phyloP scores from a whole-genome alignment of 1,284 basidiomycete genomes.

The Boletellus dicymbophilus region DNA sequence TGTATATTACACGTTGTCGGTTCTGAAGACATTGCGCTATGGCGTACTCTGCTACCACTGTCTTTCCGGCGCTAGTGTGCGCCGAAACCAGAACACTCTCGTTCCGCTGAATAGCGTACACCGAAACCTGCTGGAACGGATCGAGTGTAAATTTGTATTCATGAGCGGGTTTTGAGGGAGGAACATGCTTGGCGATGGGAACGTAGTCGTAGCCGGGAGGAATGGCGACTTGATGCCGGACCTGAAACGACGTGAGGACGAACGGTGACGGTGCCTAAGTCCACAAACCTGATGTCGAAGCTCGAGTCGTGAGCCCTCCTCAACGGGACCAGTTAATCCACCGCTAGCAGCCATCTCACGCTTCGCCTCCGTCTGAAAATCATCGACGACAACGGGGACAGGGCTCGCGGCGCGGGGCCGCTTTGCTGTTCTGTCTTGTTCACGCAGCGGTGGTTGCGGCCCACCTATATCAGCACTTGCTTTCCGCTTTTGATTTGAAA shows the following conservation, averaged over 20 bases:
- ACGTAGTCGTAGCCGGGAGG: conserved; percentile 92
- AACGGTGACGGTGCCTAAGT: not conserved
- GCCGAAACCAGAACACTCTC: conserved; percentile 99
- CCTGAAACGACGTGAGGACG: conserved; percentile 44
- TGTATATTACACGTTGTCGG: conserved; percentile 98
- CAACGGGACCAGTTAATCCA: conserved; percentile 72
- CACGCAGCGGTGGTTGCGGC: conserved; percentile 3
- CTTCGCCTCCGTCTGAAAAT: conserved; percentile 88
- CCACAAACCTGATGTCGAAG: conserved; percentile 73
- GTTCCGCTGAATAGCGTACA: conserved; percentile 94
- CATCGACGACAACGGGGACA: conserved; percentile 80
- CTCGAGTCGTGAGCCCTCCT: conserved; percentile 69
- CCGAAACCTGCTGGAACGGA: conserved; percentile 96
- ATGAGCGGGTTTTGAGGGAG: conserved; percentile 87
- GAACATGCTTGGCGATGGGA: conserved; percentile 91
- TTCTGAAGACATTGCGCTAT: conserved; percentile 94
- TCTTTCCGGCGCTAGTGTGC: conserved; percentile 98
- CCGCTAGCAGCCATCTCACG: conserved; percentile 86
- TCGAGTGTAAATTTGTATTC: conserved; percentile 97
- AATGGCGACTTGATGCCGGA: conserved; percentile 94
- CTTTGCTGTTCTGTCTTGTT: conserved; percentile 22
- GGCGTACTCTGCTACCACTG: conserved; percentile 98
- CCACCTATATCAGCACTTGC: conserved; percentile 7
- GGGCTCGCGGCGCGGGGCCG: conserved; percentile 43
- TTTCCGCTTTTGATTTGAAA: conserved; percentile 25